Base-by-base conservation (phyloP, 306 rosid species). In the Biancaea sappan region DNA sequence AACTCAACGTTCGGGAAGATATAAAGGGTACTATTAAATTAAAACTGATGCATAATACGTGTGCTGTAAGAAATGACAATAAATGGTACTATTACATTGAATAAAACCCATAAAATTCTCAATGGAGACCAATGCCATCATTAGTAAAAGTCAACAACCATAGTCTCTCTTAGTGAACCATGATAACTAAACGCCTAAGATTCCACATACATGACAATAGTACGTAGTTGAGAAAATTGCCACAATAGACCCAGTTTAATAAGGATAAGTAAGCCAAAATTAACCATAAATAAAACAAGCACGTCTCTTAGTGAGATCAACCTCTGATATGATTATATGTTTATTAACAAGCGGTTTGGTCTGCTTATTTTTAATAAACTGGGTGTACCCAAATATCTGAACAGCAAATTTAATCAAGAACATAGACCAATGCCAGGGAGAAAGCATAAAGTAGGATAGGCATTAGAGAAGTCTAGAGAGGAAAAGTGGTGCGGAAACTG, bases 361-460 rank as follows among this genome's bases (percentile, higher is more conserved):
- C 9, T 38, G 9, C 0, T 43, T 11, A 12, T 13, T 13, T 43
- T 43, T 43, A 11, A 40, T 40, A 40, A 40, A 40, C 44, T 11
- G 9, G 3, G 4, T 11, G 4, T 43, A 12, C 13, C 48, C 13
- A 16, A 46, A 4, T 0, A 46, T 15, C 1, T 46, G 51, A 46
- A 4, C 1, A 46, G 7, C 83, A 86, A 15, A 74, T 78, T 75
- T 87, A 94, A 80, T 94, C 96, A 79, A 94, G 96, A 80, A 94
- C 93, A 78, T 92, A 92, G 5, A 94, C 88, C 77, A 94, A 82
- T 50, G 88, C 92, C 41, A 94, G 82, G 8, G 99, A 88, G 74
- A 94, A 85, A 0, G 97, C 96, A 69, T 94, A 94, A 18, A 92
- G 99, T 1, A 94, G 83, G 83, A 92, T 79, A n/a, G 99, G 96